Percentiles rank a stretch among this genome's conserved stretches.
Evolutionary conservation across 2,329 filamentous ascomycete species (phyloP).

Genomic region (Diaporthe citrichinensis): DNA sequence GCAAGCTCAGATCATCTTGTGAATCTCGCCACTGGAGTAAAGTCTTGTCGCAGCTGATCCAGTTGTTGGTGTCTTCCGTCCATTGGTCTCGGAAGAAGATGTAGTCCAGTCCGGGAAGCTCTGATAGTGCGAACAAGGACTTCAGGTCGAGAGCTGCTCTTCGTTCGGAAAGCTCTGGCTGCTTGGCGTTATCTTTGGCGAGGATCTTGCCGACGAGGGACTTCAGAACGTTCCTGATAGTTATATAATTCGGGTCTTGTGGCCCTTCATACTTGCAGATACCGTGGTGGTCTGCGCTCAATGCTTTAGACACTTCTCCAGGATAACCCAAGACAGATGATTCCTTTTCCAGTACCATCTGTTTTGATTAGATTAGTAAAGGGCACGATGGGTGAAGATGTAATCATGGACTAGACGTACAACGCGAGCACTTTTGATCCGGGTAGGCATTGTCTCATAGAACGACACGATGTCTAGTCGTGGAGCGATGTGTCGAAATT

Average conservation of each 20-base stretch:
- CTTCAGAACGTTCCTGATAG: conserved; percentile 50
- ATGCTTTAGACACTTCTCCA: conserved; percentile 14
- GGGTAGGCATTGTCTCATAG: conserved; percentile 51
- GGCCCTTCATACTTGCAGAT: conserved; percentile 57
- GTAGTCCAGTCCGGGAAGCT: conserved; percentile 19
- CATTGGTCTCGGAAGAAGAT: conserved; percentile 20
- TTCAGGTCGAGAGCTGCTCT: conserved; percentile 17
- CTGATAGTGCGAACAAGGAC: background rate
- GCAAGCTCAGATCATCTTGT: background rate
- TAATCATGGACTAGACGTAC: background rate
- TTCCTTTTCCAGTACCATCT: conserved; percentile 24
- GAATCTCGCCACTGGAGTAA: conserved; percentile 3
- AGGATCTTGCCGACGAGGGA: conserved; percentile 38
- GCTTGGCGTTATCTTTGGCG: conserved; percentile 11
- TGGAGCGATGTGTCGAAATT: conserved; percentile 49
- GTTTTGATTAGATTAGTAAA: background rate
- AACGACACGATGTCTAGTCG: conserved; percentile 53
- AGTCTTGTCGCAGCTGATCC: background rate
- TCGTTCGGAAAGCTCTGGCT: background rate
- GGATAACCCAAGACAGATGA: conserved; percentile 8
- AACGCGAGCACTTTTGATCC: conserved; percentile 22
- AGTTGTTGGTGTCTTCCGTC: conserved; percentile 1
- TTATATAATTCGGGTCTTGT: conserved; percentile 55
- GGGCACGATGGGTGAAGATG: too few species aligned
- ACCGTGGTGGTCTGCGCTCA: conserved; percentile 56